phyloP scores from a whole-genome alignment of 2,329 filamentous ascomycete genomes.

The Paecilomyces sp. region DNA sequence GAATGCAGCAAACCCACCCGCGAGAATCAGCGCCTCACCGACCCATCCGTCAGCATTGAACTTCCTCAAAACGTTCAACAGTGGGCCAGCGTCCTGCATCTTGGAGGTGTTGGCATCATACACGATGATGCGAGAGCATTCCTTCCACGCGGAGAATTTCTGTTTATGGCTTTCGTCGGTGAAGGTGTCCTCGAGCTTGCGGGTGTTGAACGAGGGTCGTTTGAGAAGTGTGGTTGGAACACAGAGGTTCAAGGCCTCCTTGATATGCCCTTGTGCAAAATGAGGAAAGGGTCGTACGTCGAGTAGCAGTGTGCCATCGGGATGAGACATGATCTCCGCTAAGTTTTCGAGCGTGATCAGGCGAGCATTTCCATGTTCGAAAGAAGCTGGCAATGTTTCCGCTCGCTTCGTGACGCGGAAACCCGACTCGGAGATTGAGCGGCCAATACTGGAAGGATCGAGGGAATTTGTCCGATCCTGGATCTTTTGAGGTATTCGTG shows the following conservation, averaged over 20 bases:
- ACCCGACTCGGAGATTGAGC: not conserved
- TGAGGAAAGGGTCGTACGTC: conserved; percentile 84
- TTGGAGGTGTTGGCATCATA: conserved; percentile 76
- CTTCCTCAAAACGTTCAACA: conserved; percentile 86
- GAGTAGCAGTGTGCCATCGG: conserved; percentile 60
- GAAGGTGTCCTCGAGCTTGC: conserved; percentile 83
- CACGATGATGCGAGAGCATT: conserved; percentile 70
- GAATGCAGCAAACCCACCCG: conserved; percentile 75
- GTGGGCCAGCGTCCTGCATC: conserved; percentile 70
- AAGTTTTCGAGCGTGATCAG: conserved; percentile 52
- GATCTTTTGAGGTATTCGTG: not conserved
- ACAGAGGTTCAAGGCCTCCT: conserved; percentile 81
- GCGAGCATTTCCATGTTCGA: conserved; percentile 39
- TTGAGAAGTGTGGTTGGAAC: conserved; percentile 93
- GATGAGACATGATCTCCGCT: conserved; percentile 47
- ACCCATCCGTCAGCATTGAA: conserved; percentile 78
- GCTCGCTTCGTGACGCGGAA: conserved; percentile 25
- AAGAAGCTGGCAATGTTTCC: conserved; percentile 47
- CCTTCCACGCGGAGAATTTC: conserved; percentile 70
- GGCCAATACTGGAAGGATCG: not conserved
- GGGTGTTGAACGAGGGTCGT: conserved; percentile 78
- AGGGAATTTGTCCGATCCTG: conserved; percentile 9
- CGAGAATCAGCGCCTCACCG: conserved; percentile 66
- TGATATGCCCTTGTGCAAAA: conserved; percentile 66
- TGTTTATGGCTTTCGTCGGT: conserved; percentile 61